Evolutionary conservation across 805 yeast species (phyloP).

Genomic region (Sungouiella thailandica): DNA sequence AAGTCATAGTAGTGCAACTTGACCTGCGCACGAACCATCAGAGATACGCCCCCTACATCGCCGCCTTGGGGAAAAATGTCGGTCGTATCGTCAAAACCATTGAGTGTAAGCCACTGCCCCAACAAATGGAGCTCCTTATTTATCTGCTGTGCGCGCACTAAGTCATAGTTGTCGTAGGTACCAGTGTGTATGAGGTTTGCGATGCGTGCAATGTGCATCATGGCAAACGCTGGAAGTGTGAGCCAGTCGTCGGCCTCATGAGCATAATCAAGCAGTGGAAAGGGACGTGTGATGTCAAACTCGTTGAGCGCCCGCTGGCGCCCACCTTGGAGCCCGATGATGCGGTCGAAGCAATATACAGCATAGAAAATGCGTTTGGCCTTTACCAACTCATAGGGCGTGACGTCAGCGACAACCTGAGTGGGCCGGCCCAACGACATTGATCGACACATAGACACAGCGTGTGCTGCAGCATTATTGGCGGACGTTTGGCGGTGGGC

Average conservation of each 20-base stretch:
- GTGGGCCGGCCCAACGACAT: slow-evolving; percentile 37
- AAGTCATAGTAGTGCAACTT: slow-evolving; percentile 37
- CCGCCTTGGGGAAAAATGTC: slow-evolving; percentile 6
- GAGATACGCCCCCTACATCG: slow-evolving; percentile 7
- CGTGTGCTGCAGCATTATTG: slow-evolving; percentile 38
- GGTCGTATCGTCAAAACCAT: slow-evolving; percentile 29
- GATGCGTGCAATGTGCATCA: slow-evolving; percentile 40
- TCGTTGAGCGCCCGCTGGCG: slow-evolving; percentile 34
- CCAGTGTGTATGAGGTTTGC: slow-evolving; percentile 33
- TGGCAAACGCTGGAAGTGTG: slow-evolving; percentile 41
- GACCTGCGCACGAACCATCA: slow-evolving; percentile 30
- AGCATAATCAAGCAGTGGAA: slow-evolving; percentile 26
- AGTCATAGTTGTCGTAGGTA: slow-evolving; percentile 20
- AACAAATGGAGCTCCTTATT: slow-evolving; percentile 26
- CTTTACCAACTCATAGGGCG: slow-evolving; percentile 41
- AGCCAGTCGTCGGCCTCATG: slow-evolving; percentile 44
- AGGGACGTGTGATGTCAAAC: slow-evolving; percentile 30
- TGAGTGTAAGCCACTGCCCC: slow-evolving; percentile 27
- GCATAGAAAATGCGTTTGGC: slow-evolving; percentile 52
- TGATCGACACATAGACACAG: slow-evolving; percentile 39
- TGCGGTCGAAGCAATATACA: slow-evolving; percentile 49
- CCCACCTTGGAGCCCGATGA: slow-evolving; percentile 51
- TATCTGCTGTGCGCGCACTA: slow-evolving; percentile 26
- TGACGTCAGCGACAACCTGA: slow-evolving; percentile 13
- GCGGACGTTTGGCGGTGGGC: slow-evolving; percentile 42